Base-by-base conservation (phyloP, 2,329 filamentous ascomycete genomes). In the Trichoderma afroharzianum region DNA sequence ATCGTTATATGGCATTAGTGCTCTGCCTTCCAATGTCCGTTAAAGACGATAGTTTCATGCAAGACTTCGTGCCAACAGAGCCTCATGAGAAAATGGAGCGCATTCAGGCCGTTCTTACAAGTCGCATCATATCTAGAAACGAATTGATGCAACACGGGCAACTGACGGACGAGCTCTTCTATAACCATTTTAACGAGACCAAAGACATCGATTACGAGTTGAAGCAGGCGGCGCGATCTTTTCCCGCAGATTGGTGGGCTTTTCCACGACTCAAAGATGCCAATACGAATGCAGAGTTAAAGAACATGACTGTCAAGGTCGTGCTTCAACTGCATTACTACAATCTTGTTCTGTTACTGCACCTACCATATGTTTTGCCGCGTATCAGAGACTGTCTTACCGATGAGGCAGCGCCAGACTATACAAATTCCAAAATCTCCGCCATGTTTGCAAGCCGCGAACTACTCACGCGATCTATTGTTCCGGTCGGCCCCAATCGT, bases 301-400 rank as follows among this genome's bases (percentile, higher is more conserved):
- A 74, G 11, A 74, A 80, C 50, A 75, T 73, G 74, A 78, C 82
- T 59, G 78, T 75, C 18, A 79, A 81, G 7, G 71, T 82, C 26
- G 70, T 77, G 57, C 73, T 76, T 14, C 82, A 84, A 61, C 71
- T 82, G 3, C 74, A 78, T 26, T 79, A 84, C 69, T 81, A 82
- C 70, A 77, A 79, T 62, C 74, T 84, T 8, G 73, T 84, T 1
- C 77, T 78, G 59, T 79, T 81, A 68, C 78, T 84, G 0, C 82
- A 85, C 71, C 74, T 84, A 1, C 83, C 83, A 0, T 83, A 80
- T 70, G 76, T 83, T 66, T 70, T 84, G 11, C 75, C 74, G 18
- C 36, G 57, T 0, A 14, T 26, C 9, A 21, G 47, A 8, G 14
- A 21, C n/a, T 7, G 30, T 9, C 33, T 21, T 47, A 21, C 12